phyloP scores from a whole-genome alignment of 352 stramenopile species.

The Vaucheria bursata region DNA sequence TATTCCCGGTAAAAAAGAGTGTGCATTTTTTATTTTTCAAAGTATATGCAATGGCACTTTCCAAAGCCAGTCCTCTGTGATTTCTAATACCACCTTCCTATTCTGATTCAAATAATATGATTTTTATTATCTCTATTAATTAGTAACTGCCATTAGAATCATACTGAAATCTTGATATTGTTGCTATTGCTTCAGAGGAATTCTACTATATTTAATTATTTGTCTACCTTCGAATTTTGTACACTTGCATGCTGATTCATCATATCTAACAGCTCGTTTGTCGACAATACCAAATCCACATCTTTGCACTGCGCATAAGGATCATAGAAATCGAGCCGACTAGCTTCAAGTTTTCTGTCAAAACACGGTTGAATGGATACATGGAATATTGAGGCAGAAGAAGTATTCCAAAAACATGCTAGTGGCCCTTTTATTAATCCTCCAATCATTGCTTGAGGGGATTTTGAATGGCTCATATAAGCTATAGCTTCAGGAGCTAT shows the following conservation, averaged over 20 bases:
- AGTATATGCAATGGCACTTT: too few relatives aligned
- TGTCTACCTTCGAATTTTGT: background rate
- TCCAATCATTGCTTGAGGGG: constrained; percentile 67
- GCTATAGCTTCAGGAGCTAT: constrained; percentile 80
- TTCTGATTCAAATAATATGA: too few relatives aligned
- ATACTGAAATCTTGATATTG: too few relatives aligned
- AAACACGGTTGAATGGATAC: constrained; percentile 89
- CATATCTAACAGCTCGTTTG: constrained; percentile 57
- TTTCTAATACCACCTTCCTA: too few relatives aligned
- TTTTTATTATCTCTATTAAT: too few relatives aligned
- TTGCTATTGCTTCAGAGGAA: too few relatives aligned
- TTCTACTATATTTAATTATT: too few relatives aligned
- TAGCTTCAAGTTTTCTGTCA: constrained; percentile 91
- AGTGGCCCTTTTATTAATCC: constrained; percentile 40
- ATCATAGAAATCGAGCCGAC: constrained; percentile 58
- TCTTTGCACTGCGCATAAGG: constrained; percentile 50
- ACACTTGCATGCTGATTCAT: constrained; percentile 27
- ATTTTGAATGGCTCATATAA: constrained; percentile 86
- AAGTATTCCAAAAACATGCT: constrained; percentile 8
- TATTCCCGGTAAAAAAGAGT: too few relatives aligned
- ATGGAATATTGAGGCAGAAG: constrained; percentile 62
- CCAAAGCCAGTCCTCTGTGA: too few relatives aligned
- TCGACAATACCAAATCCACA: constrained; percentile 81
- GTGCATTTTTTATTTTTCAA: too few relatives aligned
- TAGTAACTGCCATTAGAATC: too few relatives aligned